Base-by-base conservation (phyloP, 2,329 filamentous ascomycete species). In the Ilyonectria mors-panacis region DNA sequence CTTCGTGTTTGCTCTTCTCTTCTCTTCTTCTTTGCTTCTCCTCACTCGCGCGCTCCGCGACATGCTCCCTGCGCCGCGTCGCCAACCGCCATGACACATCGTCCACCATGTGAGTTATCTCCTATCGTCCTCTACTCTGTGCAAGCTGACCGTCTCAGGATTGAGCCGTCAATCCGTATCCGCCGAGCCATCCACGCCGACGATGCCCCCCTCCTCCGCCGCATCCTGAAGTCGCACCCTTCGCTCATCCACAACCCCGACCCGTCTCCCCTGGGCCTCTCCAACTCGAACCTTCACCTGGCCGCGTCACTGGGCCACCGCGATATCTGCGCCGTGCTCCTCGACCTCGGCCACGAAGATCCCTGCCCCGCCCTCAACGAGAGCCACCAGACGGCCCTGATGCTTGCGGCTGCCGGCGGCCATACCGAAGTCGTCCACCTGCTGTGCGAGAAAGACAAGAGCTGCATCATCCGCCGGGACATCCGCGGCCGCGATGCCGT, bases 231-330 rank as follows among this genome's bases (percentile, higher is more conserved):
- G 70, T 91, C 91, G 66, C 90, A 95, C 76, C 92, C 92, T 0
- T 78, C 83, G 19, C 88, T 92, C 69, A 85, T 97, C 30, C 91
- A 92, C 76, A 97, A 97, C 77, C 93, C 94, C 2, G 93, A 97
- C 80, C 88, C 89, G 73, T 88, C 89, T 4, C 86, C 90, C 68
- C 76, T 80, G 9, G 89, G 88, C 56, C 90, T 93, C 72, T 93
- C 92, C 79, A 96, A 97, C 82, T 95, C 94, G 2, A 94, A 90
- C 70, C 87, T 97, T 44, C 94, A 97, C 79, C 87, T 97, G 2
- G 93, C 94, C 48, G 92, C 93, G 12, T 89, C 88, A 8, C 85
- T 94, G 63, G 94, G 94, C 59, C 88, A 92, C 77, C 84, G 89
- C 8, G 83, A 90, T 53, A 91, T 96, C 73, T 91, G 89, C 78